Evolutionary conservation across 441 rosid species (phyloP).

Genomic region (Populus tomentosa): DNA sequence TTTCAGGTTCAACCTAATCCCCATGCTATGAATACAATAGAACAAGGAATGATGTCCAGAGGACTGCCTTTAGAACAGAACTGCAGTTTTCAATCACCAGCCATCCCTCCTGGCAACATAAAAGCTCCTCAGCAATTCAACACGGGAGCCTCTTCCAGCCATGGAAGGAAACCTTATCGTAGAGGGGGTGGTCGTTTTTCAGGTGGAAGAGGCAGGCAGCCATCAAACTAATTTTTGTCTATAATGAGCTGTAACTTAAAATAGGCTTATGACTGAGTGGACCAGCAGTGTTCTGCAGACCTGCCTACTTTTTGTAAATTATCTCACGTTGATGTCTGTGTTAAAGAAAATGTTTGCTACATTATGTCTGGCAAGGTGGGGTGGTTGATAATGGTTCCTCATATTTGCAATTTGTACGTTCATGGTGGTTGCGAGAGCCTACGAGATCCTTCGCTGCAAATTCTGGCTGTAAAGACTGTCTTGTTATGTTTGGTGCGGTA

Average conservation of each 20-base stretch:
- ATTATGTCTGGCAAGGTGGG: neutral
- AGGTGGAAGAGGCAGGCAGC: constrained; percentile 33
- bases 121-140: constrained; percentile 46
- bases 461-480: neutral
- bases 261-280: neutral
- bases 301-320: neutral
- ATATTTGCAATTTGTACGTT: neutral
- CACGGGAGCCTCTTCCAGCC: constrained; percentile 35
- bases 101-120: constrained; percentile 14
- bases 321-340: neutral
- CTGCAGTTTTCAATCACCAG: constrained; percentile 20
- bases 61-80: constrained; percentile 23
- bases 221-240: constrained; percentile 15
- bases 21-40: constrained; percentile 7
- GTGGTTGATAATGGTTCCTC: neutral
- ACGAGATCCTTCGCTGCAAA: neutral
- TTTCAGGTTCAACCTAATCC: constrained; percentile 34
- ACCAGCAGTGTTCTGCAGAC: neutral
- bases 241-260: neutral
- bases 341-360: neutral
- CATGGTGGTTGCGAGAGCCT: neutral
- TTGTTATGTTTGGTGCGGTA: too few relatives aligned
- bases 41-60: constrained; percentile 24
- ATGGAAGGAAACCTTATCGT: constrained; percentile 42
- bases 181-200: constrained; percentile 38